Evolutionary conservation across 495 filamentous ascomycete genomes (phyloP), one percentile per base, ranked within the genome.

Genomic region (Daldinia concentrica): DNA sequence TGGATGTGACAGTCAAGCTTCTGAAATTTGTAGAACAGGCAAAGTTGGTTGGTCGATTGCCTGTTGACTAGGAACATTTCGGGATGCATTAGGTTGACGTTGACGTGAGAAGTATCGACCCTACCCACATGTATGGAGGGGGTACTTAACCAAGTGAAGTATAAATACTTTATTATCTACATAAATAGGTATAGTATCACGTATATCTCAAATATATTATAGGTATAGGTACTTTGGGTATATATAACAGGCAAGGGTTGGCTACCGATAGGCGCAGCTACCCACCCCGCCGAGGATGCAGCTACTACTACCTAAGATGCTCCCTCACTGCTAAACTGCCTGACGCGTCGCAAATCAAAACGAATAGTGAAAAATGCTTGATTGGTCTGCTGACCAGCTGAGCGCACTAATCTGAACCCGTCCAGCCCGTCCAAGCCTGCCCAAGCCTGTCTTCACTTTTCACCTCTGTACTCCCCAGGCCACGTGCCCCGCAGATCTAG

Each of bases 401-500:
- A 59, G 64, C 57, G 22, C 27, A 27, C 36, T 29, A 43, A 60
- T 9, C 22, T 17, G 14, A 27, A 30, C 36, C 30, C 39, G 29
- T 37, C 50, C 54, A 55, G 34, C 55, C 41, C 9, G 6, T 34
- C 41, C 41, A 55, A 54, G 34, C 55, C 51, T 50, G 26, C n/a
- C 27, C 39, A 54, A 54, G 36, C 56, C 52, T 17, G 36, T 34
- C 15, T 27, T 50, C 43, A 45, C 14, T 69, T 55, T 45, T 60
- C 26, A 56, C 43, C 54, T 57, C 59, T 73, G 71, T 73, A 30
- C 62, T 71, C 58, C 72, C 67, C 63, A 56, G 68, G 72, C 72
- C 72, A 74, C 72, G 72, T 74, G 72, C 72, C 72, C 72, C 68
- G 72, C 72, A 74, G 72, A 74, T 74, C 72, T 71, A 64, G 56